Base-by-base conservation (phyloP, 2,329 filamentous ascomycete genomes). In the Diaporthe destruens region DNA sequence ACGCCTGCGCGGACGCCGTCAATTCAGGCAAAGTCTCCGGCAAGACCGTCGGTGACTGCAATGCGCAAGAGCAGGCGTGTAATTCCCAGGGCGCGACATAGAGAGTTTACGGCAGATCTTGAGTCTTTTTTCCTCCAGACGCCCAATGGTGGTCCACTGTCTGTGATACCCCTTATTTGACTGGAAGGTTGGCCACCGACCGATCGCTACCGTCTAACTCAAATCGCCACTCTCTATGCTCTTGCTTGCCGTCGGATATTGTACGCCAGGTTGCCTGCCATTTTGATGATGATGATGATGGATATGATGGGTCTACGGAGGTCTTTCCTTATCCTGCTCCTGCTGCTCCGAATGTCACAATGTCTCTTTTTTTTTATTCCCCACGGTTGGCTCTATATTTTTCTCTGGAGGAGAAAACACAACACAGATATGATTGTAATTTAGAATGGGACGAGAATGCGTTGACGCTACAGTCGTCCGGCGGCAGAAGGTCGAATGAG, bases 1-100 rank as follows among this genome's bases (percentile, higher is more conserved):
- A 91, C 77, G 81, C 79, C 4, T 93, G 91, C 77, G 83, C 87
- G 16, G 82, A 90, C 75, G 86, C 86, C 36, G 87, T 87, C 71
- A 92, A 91, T 79, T 76, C 81, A 16, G 87, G 89, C 25, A 72
- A 80, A 66, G 76, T 83, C 18, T 75, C 78, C 4, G 84, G 83
- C 53, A 79, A 84, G 72, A 82, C 80, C 4, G 80, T 87, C 36
- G 75, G 77, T n/a, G 85, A 90, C 71, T 92, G 90, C 82, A 83
- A 86, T 74, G 77, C 81, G 6, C 90, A 92, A 81, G 84, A 90
- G 77, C 75, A 74, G 20, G 77, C 81, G 34, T 88, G 87, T 78
- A 78, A 78, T 72, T 75, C 80, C 29, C 77, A 80, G 39, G 80
- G 81, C n/a, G 77, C 80, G 54, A 79, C 80, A 49, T 80, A 77